Evolutionary conservation across 495 filamentous ascomycete genomes (phyloP).

Genomic region (Aspergillus kassunensis): DNA sequence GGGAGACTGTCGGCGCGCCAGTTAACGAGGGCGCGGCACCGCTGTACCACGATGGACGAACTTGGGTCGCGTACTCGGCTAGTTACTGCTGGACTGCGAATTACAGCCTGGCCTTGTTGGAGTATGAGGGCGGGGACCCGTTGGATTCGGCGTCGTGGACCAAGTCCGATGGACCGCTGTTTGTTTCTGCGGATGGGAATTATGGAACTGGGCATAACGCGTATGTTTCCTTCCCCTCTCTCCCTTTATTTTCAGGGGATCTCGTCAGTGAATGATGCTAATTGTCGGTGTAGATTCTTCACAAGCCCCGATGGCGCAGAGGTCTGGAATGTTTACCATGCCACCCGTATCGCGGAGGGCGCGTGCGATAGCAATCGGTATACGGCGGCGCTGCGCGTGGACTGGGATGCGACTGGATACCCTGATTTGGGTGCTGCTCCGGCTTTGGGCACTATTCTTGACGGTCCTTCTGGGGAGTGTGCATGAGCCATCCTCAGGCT

Average conservation of each 20-base stretch:
- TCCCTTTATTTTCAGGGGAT: background rate
- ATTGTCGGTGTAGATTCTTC: conserved; percentile 4
- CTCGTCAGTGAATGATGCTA: background rate
- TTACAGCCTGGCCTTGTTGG: conserved; percentile 1
- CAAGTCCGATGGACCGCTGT: conserved; percentile 5
- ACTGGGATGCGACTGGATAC: conserved; percentile 5
- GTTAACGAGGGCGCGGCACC: conserved; percentile 9
- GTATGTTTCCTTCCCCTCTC: background rate
- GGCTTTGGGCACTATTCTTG: background rate
- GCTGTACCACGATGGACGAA: conserved; percentile 10
- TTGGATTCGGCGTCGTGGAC: conserved; percentile 3
- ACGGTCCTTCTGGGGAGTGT: background rate
- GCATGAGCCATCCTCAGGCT: too few relatives aligned
- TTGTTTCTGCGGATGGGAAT: conserved; percentile 8
- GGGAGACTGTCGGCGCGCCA: conserved; percentile 8
- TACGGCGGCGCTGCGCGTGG: background rate
- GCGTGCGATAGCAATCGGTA: conserved; percentile 9
- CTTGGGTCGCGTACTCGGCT: conserved; percentile 10
- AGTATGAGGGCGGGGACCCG: conserved; percentile 9
- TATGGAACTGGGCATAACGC: conserved; percentile 11
- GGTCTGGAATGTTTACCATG: conserved; percentile 9
- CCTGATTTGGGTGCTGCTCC: conserved; percentile 3
- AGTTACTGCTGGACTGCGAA: conserved; percentile 10
- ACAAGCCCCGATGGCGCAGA: conserved; percentile 9
- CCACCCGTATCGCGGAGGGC: conserved; percentile 1